Conservation (phyloP, 495 filamentous ascomycete species). For the Neurospora pannonica region DNA sequence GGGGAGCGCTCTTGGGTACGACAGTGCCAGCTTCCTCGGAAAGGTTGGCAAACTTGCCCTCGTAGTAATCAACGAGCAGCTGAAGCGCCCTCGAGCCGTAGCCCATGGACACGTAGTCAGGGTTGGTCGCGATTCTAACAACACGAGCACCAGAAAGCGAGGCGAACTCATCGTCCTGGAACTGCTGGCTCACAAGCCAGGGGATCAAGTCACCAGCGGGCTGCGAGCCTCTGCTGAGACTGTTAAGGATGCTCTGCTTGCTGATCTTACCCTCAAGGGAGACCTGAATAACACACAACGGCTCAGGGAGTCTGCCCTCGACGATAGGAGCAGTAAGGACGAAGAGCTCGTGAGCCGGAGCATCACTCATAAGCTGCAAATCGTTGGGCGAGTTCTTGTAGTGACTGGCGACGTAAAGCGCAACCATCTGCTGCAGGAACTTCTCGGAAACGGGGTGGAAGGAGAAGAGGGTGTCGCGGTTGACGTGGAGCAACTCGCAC, state of each 20-base stretch:
- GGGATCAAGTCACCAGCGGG: constrained; percentile 94
- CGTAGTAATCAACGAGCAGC: constrained; percentile 84
- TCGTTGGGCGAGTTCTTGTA: constrained; percentile 99
- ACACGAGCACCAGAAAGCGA: constrained; percentile 85
- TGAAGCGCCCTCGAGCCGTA: constrained; percentile 84
- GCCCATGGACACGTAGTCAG: constrained; percentile 83
- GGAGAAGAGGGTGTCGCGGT: constrained; percentile 94
- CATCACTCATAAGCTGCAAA: constrained; percentile 94
- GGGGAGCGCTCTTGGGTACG: constrained; percentile 53
- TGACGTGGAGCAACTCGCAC: constrained; percentile 87
- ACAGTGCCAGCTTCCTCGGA: constrained; percentile 46
- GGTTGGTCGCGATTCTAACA: constrained; percentile 93
- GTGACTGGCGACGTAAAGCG: constrained; percentile 93
- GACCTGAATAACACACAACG: constrained; percentile 89
- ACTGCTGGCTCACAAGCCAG: constrained; percentile 97
- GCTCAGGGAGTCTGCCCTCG: constrained; percentile 79
- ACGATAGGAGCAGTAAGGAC: constrained; percentile 84
- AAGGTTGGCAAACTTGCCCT: constrained; percentile 82
- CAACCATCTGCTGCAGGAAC: constrained; percentile 96
- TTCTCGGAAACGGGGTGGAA: constrained; percentile 96
- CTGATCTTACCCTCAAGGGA: constrained; percentile 93
- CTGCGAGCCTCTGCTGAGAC: constrained; percentile 77
- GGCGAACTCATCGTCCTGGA: constrained; percentile 96
- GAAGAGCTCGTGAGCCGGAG: constrained; percentile 92
- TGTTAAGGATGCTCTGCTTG: constrained; percentile 80